Conservation (phyloP, 2,329 filamentous ascomycete species). For the Stromatinia cepivora region DNA sequence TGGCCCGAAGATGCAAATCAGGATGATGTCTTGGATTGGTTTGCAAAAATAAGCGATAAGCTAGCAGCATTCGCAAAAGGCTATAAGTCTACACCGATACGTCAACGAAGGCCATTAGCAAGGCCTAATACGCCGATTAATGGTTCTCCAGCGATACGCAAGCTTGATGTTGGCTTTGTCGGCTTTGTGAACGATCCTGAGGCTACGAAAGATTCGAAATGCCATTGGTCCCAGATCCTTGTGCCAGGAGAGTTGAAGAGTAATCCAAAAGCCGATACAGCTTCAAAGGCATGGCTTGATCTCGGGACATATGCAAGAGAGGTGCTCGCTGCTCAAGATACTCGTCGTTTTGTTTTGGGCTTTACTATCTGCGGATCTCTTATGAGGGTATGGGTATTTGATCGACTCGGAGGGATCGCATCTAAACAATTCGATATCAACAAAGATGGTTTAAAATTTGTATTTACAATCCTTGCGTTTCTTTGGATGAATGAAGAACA, state of each 20-base stretch:
- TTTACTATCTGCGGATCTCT: neutral
- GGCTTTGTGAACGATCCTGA: conserved; percentile 13
- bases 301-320: neutral
- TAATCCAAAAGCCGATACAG: conserved; percentile 24
- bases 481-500: too few relatives aligned
- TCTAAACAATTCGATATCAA: conserved; percentile 32
- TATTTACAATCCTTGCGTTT: conserved; percentile 42
- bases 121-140: conserved; percentile 32
- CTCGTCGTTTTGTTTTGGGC: neutral
- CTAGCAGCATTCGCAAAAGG: conserved; percentile 30
- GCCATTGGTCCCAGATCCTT: neutral
- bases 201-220: neutral
- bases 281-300: neutral
- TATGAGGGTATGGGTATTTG: conserved; percentile 40
- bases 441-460: conserved; percentile 27
- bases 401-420: conserved; percentile 41
- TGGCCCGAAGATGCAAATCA: conserved; percentile 24
- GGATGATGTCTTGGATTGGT: conserved; percentile 31
- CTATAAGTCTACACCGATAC: conserved; percentile 27
- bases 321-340: neutral
- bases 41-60: conserved; percentile 33
- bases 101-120: neutral
- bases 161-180: conserved; percentile 31
- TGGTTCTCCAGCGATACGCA: conserved; percentile 31
- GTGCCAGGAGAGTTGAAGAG: conserved; percentile 33